These are phyloP conservation scores for Escallonia rubra DNA, from an alignment of 129 eudicot species.

Conservation along the genomic window DNA sequence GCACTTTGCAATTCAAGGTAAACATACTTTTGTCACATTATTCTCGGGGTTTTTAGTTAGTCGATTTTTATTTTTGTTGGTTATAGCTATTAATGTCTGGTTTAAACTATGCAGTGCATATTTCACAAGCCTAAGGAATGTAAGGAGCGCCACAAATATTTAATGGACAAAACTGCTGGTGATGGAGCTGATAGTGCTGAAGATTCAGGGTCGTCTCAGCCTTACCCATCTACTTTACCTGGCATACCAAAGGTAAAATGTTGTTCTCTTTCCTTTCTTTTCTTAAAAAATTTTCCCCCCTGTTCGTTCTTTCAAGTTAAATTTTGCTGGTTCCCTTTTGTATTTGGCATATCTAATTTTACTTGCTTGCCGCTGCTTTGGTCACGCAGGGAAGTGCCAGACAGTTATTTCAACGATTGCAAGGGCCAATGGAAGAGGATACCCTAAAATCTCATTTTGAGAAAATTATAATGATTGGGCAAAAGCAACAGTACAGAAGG, in stretches of 20 bases:
- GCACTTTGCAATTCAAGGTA: constrained; percentile 90
- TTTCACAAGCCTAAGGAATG: constrained; percentile 85
- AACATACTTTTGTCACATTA: not conserved
- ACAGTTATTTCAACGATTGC: constrained; percentile 84
- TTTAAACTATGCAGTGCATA: constrained; percentile 55
- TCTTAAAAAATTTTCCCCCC: not conserved
- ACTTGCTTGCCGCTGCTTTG: constrained; percentile 1
- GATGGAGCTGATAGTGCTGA: constrained; percentile 97
- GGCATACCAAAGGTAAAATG: constrained; percentile 81
- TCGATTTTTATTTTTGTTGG: constrained; percentile 4
- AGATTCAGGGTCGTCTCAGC: constrained; percentile 90
- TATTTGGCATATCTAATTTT: not conserved
- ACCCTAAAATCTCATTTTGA: constrained; percentile 83
- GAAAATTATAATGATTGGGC: constrained; percentile 60
- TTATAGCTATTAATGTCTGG: not conserved
- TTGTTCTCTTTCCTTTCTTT: constrained; percentile 2
- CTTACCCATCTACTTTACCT: constrained; percentile 89
- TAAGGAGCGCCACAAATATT: constrained; percentile 67
- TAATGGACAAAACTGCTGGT: constrained; percentile 73
- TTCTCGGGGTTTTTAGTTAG: not conserved
- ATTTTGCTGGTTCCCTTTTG: not conserved
- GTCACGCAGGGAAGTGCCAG: constrained; percentile 87
- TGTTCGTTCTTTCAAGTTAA: not conserved
- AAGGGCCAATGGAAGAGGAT: constrained; percentile 94
- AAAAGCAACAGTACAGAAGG: constrained; percentile 53